Base-by-base conservation (phyloP, 129 eudicot genomes). In the Chrysanthemum lavandulifolium region DNA sequence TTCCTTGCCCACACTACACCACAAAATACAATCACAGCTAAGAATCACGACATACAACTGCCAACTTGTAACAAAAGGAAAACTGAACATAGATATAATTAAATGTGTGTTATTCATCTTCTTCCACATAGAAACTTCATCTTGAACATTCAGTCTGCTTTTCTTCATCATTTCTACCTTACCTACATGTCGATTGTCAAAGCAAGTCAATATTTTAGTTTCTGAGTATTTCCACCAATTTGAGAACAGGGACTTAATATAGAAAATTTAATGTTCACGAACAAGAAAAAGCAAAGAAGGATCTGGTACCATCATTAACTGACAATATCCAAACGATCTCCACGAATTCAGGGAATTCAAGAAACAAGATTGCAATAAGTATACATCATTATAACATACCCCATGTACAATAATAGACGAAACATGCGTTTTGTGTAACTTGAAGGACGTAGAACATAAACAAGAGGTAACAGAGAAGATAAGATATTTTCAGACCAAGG, bases 1-100 rank as follows among this genome's bases (percentile, higher is more conserved):
- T 86, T 77, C 98, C 98, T 81, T 87, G 96, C 53, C 98, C 98
- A 71, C 98, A 94, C 98, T 92, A 79, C 89, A 88, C 49, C 71
- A 73, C 16, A 48, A 10, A 61, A 82, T 29, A 55, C 48, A 13
- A 64, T 58, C 51, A 73, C 64, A 75, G 33, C 45, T 80, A 69
- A 67, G 62, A 58, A 43, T 55, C 50, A 64, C n/a, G 16, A 69
- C 25, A 47, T 51, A 63, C 45, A 65, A 55, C 51, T 23, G 58
- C 19, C 59, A 8, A 33, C 18, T 18, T 21, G 62, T 40, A 61
- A 36, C 47, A 78, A 61, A 68, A 33, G 1, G 8, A 59, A 71
- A 68, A 71, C 64, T 27, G 61, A 68, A 23, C 48, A 54, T 36
- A 73, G 15, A 68, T 49, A 66, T 67, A 79, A 51, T 25, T 64